Conservation (phyloP, 805 yeast species). For the Wickerhamomyces ciferrii region DNA sequence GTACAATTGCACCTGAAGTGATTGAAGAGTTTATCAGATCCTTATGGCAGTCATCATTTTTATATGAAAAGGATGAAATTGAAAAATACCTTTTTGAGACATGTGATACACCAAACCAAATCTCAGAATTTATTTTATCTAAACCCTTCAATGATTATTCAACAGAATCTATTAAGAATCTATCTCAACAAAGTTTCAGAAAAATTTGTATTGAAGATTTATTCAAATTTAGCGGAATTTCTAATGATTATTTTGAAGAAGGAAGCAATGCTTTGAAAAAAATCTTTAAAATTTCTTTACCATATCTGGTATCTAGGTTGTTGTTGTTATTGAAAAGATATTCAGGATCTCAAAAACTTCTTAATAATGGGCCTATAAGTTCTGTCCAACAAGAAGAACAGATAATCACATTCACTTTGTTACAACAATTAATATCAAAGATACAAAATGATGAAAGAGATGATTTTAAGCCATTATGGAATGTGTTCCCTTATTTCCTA, state of each 20-base stretch:
- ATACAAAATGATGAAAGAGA: constrained; percentile 1
- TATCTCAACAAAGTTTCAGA: constrained; percentile 44
- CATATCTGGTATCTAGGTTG: constrained; percentile 51
- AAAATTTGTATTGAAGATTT: constrained; percentile 52
- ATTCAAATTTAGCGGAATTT: constrained; percentile 32
- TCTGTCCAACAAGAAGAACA: constrained; percentile 62
- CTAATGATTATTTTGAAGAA: constrained; percentile 4
- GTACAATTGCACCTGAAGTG: constrained; percentile 22
- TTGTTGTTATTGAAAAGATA: constrained; percentile 59
- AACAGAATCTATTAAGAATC: constrained; percentile 41
- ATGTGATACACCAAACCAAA: constrained; percentile 26
- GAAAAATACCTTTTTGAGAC: constrained; percentile 34
- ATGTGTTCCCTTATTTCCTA: not conserved
- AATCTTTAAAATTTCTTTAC: constrained; percentile 27
- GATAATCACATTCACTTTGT: constrained; percentile 37
- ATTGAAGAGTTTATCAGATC: constrained; percentile 39
- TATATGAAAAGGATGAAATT: constrained; percentile 51
- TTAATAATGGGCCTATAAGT: constrained; percentile 62
- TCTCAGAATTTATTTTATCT: constrained; percentile 31
- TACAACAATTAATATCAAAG: constrained; percentile 24
- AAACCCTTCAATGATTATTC: constrained; percentile 47
- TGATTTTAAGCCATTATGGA: not conserved
- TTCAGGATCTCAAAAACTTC: constrained; percentile 54
- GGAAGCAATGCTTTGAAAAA: not conserved
- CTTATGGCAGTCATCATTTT: constrained; percentile 55